Conservation (phyloP, 768 basidiomycete genomes). For the Chalciporus pseudorubinellus region DNA sequence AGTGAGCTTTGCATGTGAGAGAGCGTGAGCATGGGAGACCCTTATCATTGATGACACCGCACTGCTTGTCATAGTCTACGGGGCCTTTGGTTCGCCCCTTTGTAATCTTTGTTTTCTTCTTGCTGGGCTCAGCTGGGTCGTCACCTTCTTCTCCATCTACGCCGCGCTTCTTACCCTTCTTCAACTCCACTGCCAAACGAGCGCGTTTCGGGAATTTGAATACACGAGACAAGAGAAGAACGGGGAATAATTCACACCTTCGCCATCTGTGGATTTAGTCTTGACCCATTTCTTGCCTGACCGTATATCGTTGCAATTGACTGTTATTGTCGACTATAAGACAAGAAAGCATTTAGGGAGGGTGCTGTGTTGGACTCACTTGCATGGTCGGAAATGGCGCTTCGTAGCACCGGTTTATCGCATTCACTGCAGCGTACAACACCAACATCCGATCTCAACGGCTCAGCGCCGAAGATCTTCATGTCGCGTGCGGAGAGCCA, state of each 20-base stretch:
- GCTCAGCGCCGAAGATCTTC: constrained; percentile 81
- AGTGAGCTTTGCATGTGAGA: constrained; percentile 96
- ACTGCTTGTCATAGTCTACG: constrained; percentile 87
- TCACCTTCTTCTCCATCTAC: constrained; percentile 68
- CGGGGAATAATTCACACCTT: constrained; percentile 34
- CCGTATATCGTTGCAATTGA: constrained; percentile 60
- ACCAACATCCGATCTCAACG: constrained; percentile 66
- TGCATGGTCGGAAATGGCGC: constrained; percentile 71
- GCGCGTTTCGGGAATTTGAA: constrained; percentile 1
- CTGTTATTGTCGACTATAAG: constrained; percentile 34
- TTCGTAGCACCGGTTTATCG: constrained; percentile 74
- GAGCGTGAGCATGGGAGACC: constrained; percentile 89
- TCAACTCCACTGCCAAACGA: constrained; percentile 32
- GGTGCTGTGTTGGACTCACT: constrained; percentile 42
- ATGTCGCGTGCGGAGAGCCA: constrained; percentile 86
- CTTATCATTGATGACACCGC: constrained; percentile 97
- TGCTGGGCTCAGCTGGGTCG: constrained; percentile 62
- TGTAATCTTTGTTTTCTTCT: constrained; percentile 80
- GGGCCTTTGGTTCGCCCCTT: constrained; percentile 83
- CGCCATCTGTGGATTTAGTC: constrained; percentile 48
- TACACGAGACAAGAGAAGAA: background rate
- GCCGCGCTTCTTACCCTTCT: constrained; percentile 78
- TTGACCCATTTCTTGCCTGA: constrained; percentile 55
- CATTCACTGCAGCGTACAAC: constrained; percentile 79
- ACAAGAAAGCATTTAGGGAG: background rate